Evolutionary conservation across 305 asterid genomes (phyloP).

Genomic region (Fraxinus velutina): DNA sequence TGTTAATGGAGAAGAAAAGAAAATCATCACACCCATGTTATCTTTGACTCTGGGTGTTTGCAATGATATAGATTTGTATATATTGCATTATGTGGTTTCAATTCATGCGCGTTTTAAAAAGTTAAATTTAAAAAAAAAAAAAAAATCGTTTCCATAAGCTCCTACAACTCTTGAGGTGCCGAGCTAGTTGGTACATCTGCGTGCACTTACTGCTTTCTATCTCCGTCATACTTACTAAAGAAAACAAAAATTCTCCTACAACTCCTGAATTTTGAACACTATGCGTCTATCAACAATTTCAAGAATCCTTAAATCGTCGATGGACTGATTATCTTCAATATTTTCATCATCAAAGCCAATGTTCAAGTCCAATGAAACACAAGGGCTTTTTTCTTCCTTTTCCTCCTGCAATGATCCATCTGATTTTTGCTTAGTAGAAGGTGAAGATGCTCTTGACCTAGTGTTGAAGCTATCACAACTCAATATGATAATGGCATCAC

Average conservation of each 20-base stretch:
- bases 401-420: slow-evolving; percentile 10
- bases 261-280: slow-evolving; percentile 39
- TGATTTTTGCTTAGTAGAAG: slow-evolving; percentile 30
- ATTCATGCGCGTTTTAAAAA: neutral
- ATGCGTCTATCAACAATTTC: slow-evolving; percentile 57
- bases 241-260: neutral
- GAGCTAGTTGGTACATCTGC: neutral
- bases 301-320: slow-evolving; percentile 50
- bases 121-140: too few relatives aligned
- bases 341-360: slow-evolving; percentile 42
- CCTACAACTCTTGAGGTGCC: neutral
- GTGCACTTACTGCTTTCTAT: too few relatives aligned
- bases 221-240: too few relatives aligned
- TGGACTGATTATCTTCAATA: slow-evolving; percentile 21
- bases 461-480: slow-evolving; percentile 49
- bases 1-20: slow-evolving; percentile 14
- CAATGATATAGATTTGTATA: neutral
- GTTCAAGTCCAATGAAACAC: slow-evolving; percentile 62
- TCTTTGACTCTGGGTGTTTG: slow-evolving; percentile 28
- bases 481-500: slow-evolving; percentile 67
- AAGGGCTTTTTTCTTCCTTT: slow-evolving; percentile 2
- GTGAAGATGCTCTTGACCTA: slow-evolving; percentile 50
- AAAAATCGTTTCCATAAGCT: neutral
- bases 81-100: neutral
- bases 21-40: slow-evolving; percentile 19